Conservation (phyloP, 176 grass and related monocot species). For the Triticum urartu region DNA sequence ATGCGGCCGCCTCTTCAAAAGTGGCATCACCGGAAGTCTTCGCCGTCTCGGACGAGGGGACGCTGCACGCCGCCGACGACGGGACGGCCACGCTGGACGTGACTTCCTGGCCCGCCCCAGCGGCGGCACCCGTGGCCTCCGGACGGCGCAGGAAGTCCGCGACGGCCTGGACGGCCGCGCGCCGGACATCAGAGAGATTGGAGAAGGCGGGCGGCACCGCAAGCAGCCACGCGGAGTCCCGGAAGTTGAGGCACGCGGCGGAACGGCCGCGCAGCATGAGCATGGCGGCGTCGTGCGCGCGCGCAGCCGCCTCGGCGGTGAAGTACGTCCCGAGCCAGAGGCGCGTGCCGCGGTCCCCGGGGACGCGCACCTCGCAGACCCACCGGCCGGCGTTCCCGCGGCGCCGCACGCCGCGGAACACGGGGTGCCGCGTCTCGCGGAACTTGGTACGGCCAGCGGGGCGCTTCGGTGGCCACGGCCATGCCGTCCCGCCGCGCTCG, state of each 20-base stretch:
- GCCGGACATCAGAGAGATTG: not conserved
- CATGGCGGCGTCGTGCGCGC: conserved; percentile 71
- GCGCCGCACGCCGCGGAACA: conserved; percentile 36
- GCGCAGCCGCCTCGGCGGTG: conserved; percentile 62
- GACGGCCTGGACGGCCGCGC: not conserved
- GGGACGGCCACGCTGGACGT: not conserved
- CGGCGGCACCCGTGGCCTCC: too few relatives aligned
- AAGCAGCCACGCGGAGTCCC: conserved; percentile 2
- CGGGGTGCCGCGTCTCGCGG: conserved; percentile 35
- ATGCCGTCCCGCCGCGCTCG: not conserved
- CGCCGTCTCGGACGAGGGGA: not conserved
- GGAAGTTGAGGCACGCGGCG: conserved; percentile 12
- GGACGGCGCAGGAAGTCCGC: not conserved
- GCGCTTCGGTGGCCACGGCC: not conserved
- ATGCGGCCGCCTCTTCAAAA: not conserved
- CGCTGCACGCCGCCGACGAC: not conserved
- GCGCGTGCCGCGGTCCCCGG: conserved; percentile 31
- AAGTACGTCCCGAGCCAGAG: conserved; percentile 80
- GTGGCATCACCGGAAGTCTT: not conserved
- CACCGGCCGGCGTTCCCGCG: conserved; percentile 13
- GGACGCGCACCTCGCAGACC: conserved; percentile 46
- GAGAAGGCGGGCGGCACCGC: not conserved
- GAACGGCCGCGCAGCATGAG: conserved; percentile 42
- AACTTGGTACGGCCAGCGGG: conserved; percentile 37
- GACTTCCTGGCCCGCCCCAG: not conserved